Conservation (phyloP, 129 eudicot species). For the Chrysanthemum seticuspe region DNA sequence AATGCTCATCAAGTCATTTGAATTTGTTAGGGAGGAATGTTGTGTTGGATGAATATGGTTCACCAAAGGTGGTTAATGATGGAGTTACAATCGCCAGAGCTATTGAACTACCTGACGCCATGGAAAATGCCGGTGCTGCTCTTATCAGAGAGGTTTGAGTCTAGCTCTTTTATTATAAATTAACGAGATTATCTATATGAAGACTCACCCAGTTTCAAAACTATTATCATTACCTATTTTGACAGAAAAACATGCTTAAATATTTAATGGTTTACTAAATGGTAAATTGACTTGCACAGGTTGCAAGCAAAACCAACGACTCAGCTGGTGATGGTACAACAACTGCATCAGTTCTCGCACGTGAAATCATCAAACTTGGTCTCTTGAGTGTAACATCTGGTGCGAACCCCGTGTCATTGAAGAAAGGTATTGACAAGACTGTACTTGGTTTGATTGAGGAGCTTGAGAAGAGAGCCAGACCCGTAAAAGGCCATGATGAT, state of each 20-base stretch:
- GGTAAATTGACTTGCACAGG: conserved; percentile 34
- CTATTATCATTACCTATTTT: no score
- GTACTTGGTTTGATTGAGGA: conserved; percentile 51
- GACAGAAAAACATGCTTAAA: no score
- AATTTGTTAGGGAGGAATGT: conserved; percentile 70
- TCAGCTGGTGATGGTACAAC: conserved; percentile 94
- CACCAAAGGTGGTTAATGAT: conserved; percentile 86
- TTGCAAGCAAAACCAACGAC: conserved; percentile 80
- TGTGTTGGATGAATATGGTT: conserved; percentile 83
- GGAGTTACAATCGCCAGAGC: conserved; percentile 94
- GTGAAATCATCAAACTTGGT: conserved; percentile 80
- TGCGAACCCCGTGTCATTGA: conserved; percentile 77
- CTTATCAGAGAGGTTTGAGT: conserved; percentile 73
- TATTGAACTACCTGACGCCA: conserved; percentile 82
- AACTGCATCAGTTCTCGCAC: conserved; percentile 78
- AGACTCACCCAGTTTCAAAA: no score
- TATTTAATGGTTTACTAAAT: background rate
- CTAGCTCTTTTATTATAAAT: background rate
- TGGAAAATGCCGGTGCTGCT: conserved; percentile 98
- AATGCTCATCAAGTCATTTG: background rate
- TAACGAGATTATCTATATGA: no score
- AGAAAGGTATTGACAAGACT: conserved; percentile 80
- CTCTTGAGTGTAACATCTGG: conserved; percentile 77
- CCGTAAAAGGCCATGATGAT: conserved; percentile 72
- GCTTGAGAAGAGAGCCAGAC: conserved; percentile 67